Evolutionary conservation across 2,329 filamentous ascomycete genomes (phyloP).

Genomic region (Hymenoscyphus fructigenus): DNA sequence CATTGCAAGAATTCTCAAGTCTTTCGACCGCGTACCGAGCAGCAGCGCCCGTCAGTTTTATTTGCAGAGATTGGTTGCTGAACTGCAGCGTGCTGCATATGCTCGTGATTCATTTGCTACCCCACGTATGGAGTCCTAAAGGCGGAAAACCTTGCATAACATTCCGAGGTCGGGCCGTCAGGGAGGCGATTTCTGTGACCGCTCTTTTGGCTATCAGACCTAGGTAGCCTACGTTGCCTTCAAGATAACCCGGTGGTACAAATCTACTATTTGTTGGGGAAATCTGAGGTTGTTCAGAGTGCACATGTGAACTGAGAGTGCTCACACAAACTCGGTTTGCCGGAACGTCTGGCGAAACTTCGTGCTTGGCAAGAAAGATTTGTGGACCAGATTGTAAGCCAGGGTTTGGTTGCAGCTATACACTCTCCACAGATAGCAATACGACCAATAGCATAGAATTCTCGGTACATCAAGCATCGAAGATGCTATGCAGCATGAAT

Average conservation of each 20-base stretch:
- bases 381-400: not conserved
- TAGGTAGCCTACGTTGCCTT: too few relatives aligned
- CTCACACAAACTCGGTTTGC: not conserved
- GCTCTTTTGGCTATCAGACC: not conserved
- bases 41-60: conserved; percentile 72
- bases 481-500: not conserved
- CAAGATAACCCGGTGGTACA: not conserved
- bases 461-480: not conserved
- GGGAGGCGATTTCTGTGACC: not conserved
- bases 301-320: not conserved
- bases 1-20: conserved; percentile 62
- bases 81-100: conserved; percentile 47
- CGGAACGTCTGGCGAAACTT: not conserved
- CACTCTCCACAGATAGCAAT: not conserved
- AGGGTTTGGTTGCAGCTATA: not conserved
- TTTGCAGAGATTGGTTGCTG: conserved; percentile 66
- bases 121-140: not conserved
- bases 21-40: conserved; percentile 63
- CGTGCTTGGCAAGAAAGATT: not conserved
- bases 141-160: not conserved
- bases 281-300: not conserved
- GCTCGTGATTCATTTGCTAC: not conserved
- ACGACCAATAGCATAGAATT: not conserved
- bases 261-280: not conserved
- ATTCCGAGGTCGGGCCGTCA: not conserved